Percentiles rank a stretch among this genome's conserved stretches.
Evolutionary conservation across 1,284 basidiomycete species (phyloP).

Genomic region (Boletus semigastroideus): DNA sequence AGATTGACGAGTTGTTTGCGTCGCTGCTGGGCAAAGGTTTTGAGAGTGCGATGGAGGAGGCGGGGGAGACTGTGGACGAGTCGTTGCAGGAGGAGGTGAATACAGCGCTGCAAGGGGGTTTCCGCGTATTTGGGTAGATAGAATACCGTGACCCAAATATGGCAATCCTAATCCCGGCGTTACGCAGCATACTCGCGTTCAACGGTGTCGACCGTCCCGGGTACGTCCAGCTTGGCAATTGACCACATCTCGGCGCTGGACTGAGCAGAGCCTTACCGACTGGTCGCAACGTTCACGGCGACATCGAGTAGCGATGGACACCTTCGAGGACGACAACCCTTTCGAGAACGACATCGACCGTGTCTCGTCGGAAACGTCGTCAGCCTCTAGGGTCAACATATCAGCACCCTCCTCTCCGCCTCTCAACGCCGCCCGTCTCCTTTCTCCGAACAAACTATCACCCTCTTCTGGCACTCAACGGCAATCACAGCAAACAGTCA

Average conservation of each 20-base stretch:
- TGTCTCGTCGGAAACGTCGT: constrained; percentile 62
- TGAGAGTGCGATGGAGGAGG: constrained; percentile 34
- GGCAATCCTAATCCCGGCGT: constrained; percentile 5
- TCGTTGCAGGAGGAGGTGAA: constrained; percentile 29
- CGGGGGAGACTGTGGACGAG: constrained; percentile 22
- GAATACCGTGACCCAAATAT: constrained; percentile 30
- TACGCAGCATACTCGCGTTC: constrained; percentile 9
- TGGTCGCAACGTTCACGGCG: background rate
- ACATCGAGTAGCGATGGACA: constrained; percentile 47
- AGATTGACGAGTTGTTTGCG: constrained; percentile 89
- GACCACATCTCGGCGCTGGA: background rate
- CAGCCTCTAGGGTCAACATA: constrained; percentile 58
- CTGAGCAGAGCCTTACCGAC: background rate
- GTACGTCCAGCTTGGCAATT: background rate
- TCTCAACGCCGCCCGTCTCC: constrained; percentile 39
- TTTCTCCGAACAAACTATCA: constrained; percentile 46
- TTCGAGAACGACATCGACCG: constrained; percentile 67
- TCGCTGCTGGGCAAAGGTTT: constrained; percentile 78
- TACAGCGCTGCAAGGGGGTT: constrained; percentile 42
- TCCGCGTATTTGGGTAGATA: constrained; percentile 57
- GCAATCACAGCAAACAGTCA: constrained; percentile 50
- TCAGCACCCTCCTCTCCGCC: constrained; percentile 66
- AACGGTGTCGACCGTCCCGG: background rate
- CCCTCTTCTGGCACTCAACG: constrained; percentile 55
- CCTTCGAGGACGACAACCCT: constrained; percentile 78